phyloP scores from a whole-genome alignment of 495 filamentous ascomycete species.

The Penicillium subrubescens region DNA sequence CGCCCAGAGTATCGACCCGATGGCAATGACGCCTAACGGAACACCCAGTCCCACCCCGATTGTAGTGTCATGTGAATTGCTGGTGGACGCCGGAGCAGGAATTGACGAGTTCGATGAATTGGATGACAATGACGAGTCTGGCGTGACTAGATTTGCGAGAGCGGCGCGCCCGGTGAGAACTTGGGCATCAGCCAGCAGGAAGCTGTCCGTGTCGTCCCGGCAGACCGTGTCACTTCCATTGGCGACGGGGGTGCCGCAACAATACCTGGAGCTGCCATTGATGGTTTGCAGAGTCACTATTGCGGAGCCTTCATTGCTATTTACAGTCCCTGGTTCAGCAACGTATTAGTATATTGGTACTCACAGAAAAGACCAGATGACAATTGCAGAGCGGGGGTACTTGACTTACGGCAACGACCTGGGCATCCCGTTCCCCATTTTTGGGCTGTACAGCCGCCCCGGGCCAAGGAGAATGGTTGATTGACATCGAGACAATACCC shows the following conservation, averaged over 20 bases:
- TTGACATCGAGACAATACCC: conserved; percentile 22
- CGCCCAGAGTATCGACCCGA: conserved; percentile 33
- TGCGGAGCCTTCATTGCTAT: conserved; percentile 20
- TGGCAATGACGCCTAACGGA: conserved; percentile 33
- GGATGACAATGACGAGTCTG: conserved; percentile 9
- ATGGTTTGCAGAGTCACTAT: conserved; percentile 27
- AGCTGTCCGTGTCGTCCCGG: conserved; percentile 18
- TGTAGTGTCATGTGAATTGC: conserved; percentile 21
- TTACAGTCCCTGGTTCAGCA: neutral
- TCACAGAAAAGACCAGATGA: neutral
- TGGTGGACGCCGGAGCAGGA: conserved; percentile 44
- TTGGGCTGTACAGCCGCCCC: conserved; percentile 19
- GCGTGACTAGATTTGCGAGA: conserved; percentile 23
- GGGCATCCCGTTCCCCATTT: conserved; percentile 22
- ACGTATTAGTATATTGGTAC: neutral
- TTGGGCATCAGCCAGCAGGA: conserved; percentile 21
- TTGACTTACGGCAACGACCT: conserved; percentile 19
- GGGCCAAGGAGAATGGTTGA: conserved; percentile 21
- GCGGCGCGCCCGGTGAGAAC: conserved; percentile 24
- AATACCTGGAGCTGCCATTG: conserved; percentile 28
- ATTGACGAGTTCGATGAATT: conserved; percentile 24
- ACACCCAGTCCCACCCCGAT: conserved; percentile 34
- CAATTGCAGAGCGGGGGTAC: neutral
- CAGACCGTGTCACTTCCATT: conserved; percentile 22
- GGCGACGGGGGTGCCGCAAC: conserved; percentile 31